A percentile compares a stretch with the other conserved stretches of the same genome.
Evolutionary conservation across 768 basidiomycete species (phyloP).

Genomic region (Kwoniella bestiolae): DNA sequence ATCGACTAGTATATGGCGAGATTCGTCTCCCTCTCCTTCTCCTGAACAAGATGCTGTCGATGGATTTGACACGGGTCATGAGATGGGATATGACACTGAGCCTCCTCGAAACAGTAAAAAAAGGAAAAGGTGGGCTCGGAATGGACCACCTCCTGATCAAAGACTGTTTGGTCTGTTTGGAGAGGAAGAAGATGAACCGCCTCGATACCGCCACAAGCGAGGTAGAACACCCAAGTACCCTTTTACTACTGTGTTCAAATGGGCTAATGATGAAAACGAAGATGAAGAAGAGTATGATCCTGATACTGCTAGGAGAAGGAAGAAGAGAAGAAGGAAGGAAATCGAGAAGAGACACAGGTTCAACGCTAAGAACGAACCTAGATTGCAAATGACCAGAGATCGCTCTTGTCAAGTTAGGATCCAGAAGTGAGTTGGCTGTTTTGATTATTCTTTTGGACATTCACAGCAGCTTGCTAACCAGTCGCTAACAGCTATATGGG

Average conservation of each 20-base stretch:
- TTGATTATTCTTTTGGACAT: too few species aligned
- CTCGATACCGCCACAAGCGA: background rate
- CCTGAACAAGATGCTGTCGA: background rate
- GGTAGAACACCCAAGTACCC: conserved; percentile 4
- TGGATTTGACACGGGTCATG: background rate
- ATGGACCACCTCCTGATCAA: conserved; percentile 17
- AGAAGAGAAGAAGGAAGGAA: conserved; percentile 4
- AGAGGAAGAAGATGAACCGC: background rate
- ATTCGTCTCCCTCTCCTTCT: background rate
- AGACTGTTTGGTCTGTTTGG: conserved; percentile 1
- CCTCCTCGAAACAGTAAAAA: background rate
- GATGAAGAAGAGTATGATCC: conserved; percentile 6
- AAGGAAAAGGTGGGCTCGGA: conserved; percentile 3
- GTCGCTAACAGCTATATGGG: background rate
- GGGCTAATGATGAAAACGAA: background rate
- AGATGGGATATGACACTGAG: background rate
- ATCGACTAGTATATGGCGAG: conserved; percentile 16
- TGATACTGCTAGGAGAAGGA: background rate
- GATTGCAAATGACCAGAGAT: background rate
- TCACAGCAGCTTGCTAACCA: background rate
- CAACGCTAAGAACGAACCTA: background rate
- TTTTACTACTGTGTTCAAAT: conserved; percentile 2
- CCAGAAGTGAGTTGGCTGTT: background rate
- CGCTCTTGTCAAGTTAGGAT: background rate
- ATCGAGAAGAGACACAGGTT: conserved; percentile 1